Evolutionary conservation across 345 rosid genomes (phyloP).

Genomic region (Aethionema arabicum): DNA sequence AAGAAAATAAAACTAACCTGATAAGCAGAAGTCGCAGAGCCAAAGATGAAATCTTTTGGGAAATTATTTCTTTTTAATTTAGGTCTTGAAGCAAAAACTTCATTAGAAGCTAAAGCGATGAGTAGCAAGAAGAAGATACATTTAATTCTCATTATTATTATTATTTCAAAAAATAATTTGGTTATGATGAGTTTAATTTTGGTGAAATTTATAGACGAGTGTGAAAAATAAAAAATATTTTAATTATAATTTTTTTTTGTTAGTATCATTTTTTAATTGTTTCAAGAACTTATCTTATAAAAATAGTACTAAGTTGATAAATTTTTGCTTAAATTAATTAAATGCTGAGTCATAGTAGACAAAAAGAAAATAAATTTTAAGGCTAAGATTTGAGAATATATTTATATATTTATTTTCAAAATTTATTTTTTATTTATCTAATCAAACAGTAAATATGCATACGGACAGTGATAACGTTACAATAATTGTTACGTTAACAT

Average conservation of each 20-base stretch:
- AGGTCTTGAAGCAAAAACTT: slow-evolving; percentile 30
- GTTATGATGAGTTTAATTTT: slow-evolving; percentile 14
- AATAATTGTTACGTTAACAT: too few species aligned
- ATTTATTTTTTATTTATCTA: too few species aligned
- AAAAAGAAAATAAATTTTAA: background rate
- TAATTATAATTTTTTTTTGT: slow-evolving; percentile 5
- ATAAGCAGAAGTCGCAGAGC: slow-evolving; percentile 41
- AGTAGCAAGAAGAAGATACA: slow-evolving; percentile 15
- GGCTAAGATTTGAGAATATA: slow-evolving; percentile 4
- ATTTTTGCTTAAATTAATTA: background rate
- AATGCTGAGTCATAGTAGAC: slow-evolving; percentile 15
- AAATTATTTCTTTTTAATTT: slow-evolving; percentile 33
- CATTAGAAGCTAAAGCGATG: slow-evolving; percentile 17
- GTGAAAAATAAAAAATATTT: background rate
- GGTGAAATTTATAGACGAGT: slow-evolving; percentile 7
- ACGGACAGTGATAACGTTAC: too few species aligned
- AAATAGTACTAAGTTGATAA: background rate
- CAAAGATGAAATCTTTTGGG: slow-evolving; percentile 38
- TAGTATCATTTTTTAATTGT: background rate
- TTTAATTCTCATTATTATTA: slow-evolving; percentile 15
- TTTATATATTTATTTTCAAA: too few species aligned
- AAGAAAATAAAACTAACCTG: slow-evolving; percentile 25
- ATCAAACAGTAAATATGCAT: too few species aligned
- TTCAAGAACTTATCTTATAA: slow-evolving; percentile 24
- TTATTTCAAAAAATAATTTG: background rate